Evolutionary conservation across 805 yeast species (phyloP), one percentile per base, ranked within the genome.

Genomic region (Wickerhamiella shivajii): DNA sequence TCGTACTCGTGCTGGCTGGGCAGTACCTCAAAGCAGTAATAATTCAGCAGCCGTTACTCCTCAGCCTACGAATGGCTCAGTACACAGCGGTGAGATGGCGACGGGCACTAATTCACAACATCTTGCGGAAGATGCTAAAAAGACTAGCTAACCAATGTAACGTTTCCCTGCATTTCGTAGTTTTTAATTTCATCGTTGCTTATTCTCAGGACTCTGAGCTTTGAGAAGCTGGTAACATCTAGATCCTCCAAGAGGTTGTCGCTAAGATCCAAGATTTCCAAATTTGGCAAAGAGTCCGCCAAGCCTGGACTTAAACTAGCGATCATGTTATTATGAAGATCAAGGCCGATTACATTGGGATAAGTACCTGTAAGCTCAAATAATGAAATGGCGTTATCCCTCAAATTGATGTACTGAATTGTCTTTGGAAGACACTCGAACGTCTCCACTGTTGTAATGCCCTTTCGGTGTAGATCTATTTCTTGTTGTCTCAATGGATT

Each of bases 301-400:
- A 66, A 29, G 23, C 53, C 41, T 28, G 60, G 50, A 29, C 66
- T 58, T 15, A 72, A 50, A 3, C 40, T 28, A 2, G 58, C 40
- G 3, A 84, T 69, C 39, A 67, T 57, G 51, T 87, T 87, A 39
- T 71, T 66, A 0, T 77, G 75, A 15, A 74, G 44, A 6, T 84
- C 57, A 2, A 87, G 44, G 0, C 76, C 67, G 27, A 62, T 63
- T 32, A 68, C 46, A 24, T 62, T 64, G 20, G 35, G 31, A 25
- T 66, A 47, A 14, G 38, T 46, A 0, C 75, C 80, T 23, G 68
- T 60, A 46, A 59, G 61, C 11, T 66, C 62, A 5, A 87, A 43
- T 2, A 60, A 61, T 1, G 63, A 53, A n/a, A 87, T 55, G 21
- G 70, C 75, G 53, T 87, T 87, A 47, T 77, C 74, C 1, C 87